A percentile compares a stretch with the other conserved stretches of the same genome.
These are phyloP conservation scores for Chamaecyparis obtusa DNA, from an alignment of 75 land plant genomes.

Conservation along the genomic window DNA sequence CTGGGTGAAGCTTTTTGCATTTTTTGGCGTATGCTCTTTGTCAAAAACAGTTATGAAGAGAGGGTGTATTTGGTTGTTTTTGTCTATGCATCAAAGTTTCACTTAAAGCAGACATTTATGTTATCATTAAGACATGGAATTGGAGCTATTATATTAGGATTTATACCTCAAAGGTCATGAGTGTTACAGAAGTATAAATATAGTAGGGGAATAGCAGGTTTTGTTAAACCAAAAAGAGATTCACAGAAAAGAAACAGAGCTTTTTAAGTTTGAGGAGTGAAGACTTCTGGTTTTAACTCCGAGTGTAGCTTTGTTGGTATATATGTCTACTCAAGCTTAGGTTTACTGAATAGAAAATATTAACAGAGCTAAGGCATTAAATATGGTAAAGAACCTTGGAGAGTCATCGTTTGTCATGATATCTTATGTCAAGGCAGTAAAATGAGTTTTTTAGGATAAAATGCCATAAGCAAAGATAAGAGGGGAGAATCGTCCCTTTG, in stretches of 20 bases:
- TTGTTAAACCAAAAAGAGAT: background rate
- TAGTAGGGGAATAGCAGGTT: background rate
- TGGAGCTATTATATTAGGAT: background rate
- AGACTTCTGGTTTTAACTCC: background rate
- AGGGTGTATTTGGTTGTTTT: background rate
- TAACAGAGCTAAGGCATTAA: background rate
- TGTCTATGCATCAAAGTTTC: background rate
- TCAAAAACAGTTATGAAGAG: background rate
- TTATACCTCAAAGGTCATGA: background rate
- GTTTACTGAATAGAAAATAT: background rate
- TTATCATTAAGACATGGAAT: background rate
- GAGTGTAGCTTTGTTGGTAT: background rate
- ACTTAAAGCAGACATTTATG: background rate
- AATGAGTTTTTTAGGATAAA: background rate
- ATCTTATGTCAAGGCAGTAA: background rate
- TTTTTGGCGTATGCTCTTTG: background rate
- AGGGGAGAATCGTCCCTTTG: background rate
- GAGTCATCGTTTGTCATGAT: background rate
- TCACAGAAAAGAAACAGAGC: background rate
- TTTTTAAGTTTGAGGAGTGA: background rate
- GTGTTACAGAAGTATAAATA: background rate
- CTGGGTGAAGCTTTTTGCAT: background rate
- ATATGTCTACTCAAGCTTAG: background rate
- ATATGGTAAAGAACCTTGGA: background rate
- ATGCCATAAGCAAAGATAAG: background rate